Base-by-base conservation (phyloP, 75 land plant genomes). In the Chamaecyparis obtusa region DNA sequence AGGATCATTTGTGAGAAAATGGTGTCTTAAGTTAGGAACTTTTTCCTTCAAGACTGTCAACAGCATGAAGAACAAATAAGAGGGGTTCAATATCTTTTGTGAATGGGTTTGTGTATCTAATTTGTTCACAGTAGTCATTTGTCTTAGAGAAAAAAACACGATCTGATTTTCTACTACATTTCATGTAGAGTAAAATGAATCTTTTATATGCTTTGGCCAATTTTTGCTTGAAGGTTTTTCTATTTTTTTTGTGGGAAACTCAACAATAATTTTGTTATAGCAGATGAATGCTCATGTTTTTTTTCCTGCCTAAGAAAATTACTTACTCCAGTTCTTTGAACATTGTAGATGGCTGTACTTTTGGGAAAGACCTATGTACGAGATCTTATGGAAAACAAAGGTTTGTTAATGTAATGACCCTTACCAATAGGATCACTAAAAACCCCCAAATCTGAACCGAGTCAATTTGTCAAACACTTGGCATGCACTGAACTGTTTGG, bases 351-450 rank as follows among this genome's bases (percentile, higher is more conserved):
- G 86, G 86, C 69, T 48, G 86, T 32, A 33, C 21, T 86, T 86
- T n/a, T 86, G 44, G 88, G 56, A 64, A 86, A 24, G 48, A 49
- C 75, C 13, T 57, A 77, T 48, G 24, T 88, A 79, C 55, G 83
- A 1, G 86, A 86, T 69, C 69, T 86, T 48, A 85, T 86, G 85
- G 64, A 15, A 41, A 71, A 71, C 27, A 86, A 81, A 80, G 33
- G 86, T 15, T 30, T 27, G 6, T 14, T 86, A 16, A 86, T 79
- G 39, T n/a, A n/a, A n/a, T n/a, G n/a, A n/a, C n/a, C n/a, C n/a
- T n/a, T n/a, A n/a, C n/a, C n/a, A n/a, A n/a, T n/a, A n/a, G n/a
- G n/a, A n/a, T n/a, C n/a, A n/a, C n/a, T n/a, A n/a, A n/a, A n/a
- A n/a, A n/a, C n/a, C n/a, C n/a, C n/a, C n/a, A n/a, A n/a, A n/a